Conservation (phyloP, 2,329 filamentous ascomycete species). For the Orbilia blumenaviensis region DNA sequence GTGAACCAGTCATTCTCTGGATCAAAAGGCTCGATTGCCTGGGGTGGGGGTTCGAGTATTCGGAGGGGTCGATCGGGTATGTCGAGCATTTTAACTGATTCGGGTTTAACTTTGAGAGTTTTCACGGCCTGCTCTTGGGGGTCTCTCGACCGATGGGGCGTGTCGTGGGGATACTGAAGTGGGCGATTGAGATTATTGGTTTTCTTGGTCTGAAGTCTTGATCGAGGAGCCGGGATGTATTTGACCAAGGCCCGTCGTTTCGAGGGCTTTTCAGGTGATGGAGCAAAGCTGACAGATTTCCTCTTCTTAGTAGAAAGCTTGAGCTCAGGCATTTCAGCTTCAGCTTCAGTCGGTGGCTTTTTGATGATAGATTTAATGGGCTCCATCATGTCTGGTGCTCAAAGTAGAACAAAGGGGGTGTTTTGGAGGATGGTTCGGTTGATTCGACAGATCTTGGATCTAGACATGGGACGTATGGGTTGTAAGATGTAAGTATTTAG, state of each 20-base stretch:
- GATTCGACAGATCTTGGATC: too few relatives aligned
- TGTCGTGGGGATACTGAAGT: background rate
- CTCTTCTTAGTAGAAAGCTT: background rate
- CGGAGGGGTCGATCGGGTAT: background rate
- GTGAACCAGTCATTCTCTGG: slow-evolving; percentile 24
- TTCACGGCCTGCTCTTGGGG: too few relatives aligned
- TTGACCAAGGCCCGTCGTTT: background rate
- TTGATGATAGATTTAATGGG: background rate
- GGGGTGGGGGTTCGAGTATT: background rate
- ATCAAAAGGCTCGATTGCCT: slow-evolving; percentile 19
- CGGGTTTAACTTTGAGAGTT: too few relatives aligned
- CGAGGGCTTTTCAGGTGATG: background rate
- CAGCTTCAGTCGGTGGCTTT: background rate
- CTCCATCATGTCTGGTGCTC: background rate
- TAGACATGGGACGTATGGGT: too few relatives aligned
- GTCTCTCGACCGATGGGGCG: background rate
- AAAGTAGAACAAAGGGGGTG: background rate
- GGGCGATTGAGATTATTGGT: background rate
- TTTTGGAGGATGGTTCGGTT: too few relatives aligned
- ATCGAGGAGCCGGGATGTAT: background rate
- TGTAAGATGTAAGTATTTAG: too few relatives aligned
- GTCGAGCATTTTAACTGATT: too few relatives aligned
- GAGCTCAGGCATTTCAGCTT: background rate
- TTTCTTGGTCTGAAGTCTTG: background rate
- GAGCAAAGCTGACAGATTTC: slow-evolving; percentile 11